Percentiles rank a stretch among this genome's conserved stretches.
Evolutionary conservation across 148 eudicot genomes (phyloP).

Genomic region (Suaeda aralocaspica): DNA sequence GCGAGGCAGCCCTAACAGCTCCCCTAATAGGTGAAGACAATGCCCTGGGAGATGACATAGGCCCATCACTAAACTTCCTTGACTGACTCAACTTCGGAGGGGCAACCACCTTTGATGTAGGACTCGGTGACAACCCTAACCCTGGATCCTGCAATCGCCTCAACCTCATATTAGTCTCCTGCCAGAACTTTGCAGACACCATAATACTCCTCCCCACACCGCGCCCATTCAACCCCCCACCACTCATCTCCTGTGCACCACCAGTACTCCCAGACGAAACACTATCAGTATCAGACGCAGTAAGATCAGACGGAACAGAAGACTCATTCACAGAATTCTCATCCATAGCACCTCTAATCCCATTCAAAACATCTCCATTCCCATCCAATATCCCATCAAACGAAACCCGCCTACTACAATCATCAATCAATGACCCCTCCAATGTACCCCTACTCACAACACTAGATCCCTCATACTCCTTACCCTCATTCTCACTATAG

Average conservation of each 20-base stretch:
- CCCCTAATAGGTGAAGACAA: slow-evolving; percentile 75
- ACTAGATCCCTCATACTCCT: slow-evolving; percentile 52
- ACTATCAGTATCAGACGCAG: slow-evolving; percentile 86
- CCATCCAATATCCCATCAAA: slow-evolving; percentile 70
- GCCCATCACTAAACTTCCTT: slow-evolving; percentile 54
- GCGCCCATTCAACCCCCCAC: slow-evolving; percentile 31
- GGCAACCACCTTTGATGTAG: slow-evolving; percentile 44
- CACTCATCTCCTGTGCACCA: slow-evolving; percentile 53
- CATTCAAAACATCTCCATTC: slow-evolving; percentile 44
- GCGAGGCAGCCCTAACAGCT: slow-evolving; percentile 61
- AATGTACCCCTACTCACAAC: slow-evolving; percentile 49
- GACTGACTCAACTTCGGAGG: slow-evolving; percentile 57
- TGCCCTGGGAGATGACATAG: slow-evolving; percentile 56
- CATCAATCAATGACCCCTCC: slow-evolving; percentile 50
- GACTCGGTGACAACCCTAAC: slow-evolving; percentile 58
- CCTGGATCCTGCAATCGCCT: slow-evolving; percentile 92
- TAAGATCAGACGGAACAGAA: slow-evolving; percentile 58
- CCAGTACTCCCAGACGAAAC: slow-evolving; percentile 92
- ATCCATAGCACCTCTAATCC: slow-evolving; percentile 32
- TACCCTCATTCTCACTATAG: slow-evolving; percentile 37
- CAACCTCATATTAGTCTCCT: slow-evolving; percentile 89
- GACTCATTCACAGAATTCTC: slow-evolving; percentile 52
- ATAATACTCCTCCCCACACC: slow-evolving; percentile 57
- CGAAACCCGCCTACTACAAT: slow-evolving; percentile 61
- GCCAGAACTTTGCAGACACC: slow-evolving; percentile 86